Conservation (phyloP, 495 filamentous ascomycete species). For the Haplographium delicatum region DNA sequence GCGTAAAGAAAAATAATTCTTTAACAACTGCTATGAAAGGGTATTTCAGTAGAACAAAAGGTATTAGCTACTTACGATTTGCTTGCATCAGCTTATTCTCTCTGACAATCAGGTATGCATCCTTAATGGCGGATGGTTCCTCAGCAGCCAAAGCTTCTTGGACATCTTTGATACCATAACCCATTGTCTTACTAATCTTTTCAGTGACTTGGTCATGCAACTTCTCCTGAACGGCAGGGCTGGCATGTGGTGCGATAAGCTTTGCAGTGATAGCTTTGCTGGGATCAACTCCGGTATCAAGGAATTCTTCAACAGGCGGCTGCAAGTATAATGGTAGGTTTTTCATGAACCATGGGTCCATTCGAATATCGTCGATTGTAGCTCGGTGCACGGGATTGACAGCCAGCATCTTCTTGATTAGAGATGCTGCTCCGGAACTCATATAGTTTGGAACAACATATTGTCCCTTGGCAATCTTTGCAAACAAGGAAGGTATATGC, state of each 20-base stretch:
- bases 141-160: constrained; percentile 86
- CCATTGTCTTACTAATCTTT: constrained; percentile 96
- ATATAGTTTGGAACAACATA: constrained; percentile 88
- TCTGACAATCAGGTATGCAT: constrained; percentile 94
- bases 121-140: constrained; percentile 96
- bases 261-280: constrained; percentile 81
- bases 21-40: neutral
- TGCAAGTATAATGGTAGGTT: constrained; percentile 80
- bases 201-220: constrained; percentile 87
- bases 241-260: constrained; percentile 71
- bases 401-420: constrained; percentile 91
- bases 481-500: constrained; percentile 81
- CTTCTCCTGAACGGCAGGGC: constrained; percentile 73
- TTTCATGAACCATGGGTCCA: constrained; percentile 91
- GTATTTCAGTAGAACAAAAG: neutral
- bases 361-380: constrained; percentile 86
- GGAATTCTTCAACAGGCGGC: constrained; percentile 86
- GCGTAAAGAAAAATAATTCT: neutral
- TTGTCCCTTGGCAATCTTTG: constrained; percentile 83
- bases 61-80: constrained; percentile 62
- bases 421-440: constrained; percentile 70
- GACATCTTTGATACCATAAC: constrained; percentile 90
- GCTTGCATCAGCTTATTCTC: constrained; percentile 98
- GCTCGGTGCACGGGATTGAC: constrained; percentile 92
- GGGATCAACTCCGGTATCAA: constrained; percentile 86